phyloP scores from a whole-genome alignment of 805 yeast species.

The Starmera pachycereana region DNA sequence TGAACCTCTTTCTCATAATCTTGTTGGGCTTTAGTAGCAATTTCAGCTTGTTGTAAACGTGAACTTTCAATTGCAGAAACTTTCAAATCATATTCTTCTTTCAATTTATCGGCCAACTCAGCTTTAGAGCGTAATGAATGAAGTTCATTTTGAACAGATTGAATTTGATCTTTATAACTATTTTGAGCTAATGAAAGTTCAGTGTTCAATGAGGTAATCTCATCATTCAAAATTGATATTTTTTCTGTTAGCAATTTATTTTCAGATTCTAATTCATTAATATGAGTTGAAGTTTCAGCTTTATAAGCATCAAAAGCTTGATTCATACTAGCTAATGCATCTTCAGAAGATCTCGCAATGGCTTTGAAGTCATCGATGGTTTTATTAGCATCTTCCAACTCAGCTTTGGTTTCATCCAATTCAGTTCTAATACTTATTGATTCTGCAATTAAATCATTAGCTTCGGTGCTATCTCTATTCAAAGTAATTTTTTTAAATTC shows the following conservation, averaged over 20 bases:
- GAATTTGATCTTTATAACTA: slow-evolving; percentile 13
- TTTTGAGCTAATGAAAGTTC: slow-evolving; percentile 21
- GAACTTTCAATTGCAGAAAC: slow-evolving; percentile 23
- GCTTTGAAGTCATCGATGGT: slow-evolving; percentile 49
- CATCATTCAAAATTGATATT: slow-evolving; percentile 19
- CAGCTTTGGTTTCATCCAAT: slow-evolving; percentile 38
- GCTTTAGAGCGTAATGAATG: slow-evolving; percentile 13
- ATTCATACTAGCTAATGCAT: slow-evolving; percentile 45
- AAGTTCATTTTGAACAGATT: slow-evolving; percentile 8
- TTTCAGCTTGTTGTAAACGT: slow-evolving; percentile 32
- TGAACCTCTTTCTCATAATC: slow-evolving; percentile 47
- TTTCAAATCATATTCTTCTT: slow-evolving; percentile 21
- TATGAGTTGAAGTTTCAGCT: slow-evolving; percentile 10
- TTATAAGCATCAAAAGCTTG: slow-evolving; percentile 41
- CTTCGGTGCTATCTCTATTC: slow-evolving; percentile 12
- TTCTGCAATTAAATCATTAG: slow-evolving; percentile 16
- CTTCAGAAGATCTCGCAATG: slow-evolving; percentile 60
- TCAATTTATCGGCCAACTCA: slow-evolving; percentile 14
- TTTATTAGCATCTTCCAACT: slow-evolving; percentile 46
- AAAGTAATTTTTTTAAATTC: slow-evolving; percentile 20
- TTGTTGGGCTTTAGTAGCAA: slow-evolving; percentile 38
- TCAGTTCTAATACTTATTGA: slow-evolving; percentile 25
- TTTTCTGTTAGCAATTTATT: slow-evolving; percentile 13
- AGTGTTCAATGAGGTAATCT: slow-evolving; percentile 19
- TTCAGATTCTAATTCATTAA: slow-evolving; percentile 12